Evolutionary conservation across 768 basidiomycete genomes (phyloP).

Genomic region (Coprinopsis sp.): DNA sequence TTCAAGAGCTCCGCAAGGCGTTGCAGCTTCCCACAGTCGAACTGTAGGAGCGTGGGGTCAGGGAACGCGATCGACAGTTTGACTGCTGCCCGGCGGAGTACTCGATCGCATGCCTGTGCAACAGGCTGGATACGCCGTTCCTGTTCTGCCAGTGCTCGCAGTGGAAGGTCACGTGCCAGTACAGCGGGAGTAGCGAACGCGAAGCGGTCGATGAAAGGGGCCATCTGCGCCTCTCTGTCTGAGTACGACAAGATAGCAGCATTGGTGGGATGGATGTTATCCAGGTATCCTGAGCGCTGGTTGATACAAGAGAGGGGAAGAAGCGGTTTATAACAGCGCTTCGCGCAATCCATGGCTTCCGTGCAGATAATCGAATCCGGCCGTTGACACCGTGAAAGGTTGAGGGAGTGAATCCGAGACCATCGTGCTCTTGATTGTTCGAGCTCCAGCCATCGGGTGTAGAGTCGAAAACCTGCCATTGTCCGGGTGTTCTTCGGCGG

Average conservation of each 20-base stretch:
- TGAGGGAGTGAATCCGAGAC: conserved; percentile 69
- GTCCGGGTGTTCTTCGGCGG: conserved; percentile 75
- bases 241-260: conserved; percentile 60
- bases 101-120: conserved; percentile 53
- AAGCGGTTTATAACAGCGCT: conserved; percentile 40
- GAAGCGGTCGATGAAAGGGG: conserved; percentile 57
- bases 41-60: conserved; percentile 82
- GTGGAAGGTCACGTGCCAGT: conserved; percentile 70
- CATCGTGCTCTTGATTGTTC: conserved; percentile 54
- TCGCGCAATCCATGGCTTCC: conserved; percentile 40
- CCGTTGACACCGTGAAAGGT: conserved; percentile 59
- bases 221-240: conserved; percentile 52
- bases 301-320: conserved; percentile 47
- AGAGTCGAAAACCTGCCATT: conserved; percentile 62
- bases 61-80: conserved; percentile 93
- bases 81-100: conserved; percentile 69
- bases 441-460: conserved; percentile 45
- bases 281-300: conserved; percentile 33
- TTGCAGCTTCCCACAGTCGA: conserved; percentile 95
- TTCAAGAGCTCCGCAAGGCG: conserved; percentile 74
- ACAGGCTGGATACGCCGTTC: conserved; percentile 23
- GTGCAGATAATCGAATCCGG: conserved; percentile 42
- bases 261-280: conserved; percentile 38
- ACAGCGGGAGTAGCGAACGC: conserved; percentile 77
- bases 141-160: conserved; percentile 49